A percentile compares a stretch with the other conserved stretches of the same genome.
These are phyloP conservation scores for Candida montana DNA, from an alignment of 805 yeast species.

Conservation along the genomic window DNA sequence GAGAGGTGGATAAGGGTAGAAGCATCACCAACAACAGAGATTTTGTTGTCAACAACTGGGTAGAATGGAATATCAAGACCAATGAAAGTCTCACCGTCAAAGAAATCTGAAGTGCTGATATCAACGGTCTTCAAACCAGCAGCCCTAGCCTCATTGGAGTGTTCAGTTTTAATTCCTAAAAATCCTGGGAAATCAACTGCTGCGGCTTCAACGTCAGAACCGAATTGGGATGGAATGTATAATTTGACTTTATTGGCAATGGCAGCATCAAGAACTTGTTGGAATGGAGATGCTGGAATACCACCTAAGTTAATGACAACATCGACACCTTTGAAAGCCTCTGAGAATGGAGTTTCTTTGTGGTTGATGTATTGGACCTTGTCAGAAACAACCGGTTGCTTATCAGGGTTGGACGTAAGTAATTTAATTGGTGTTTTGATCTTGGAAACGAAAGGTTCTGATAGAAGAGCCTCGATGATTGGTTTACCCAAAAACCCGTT, in stretches of 20 bases:
- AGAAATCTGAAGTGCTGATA: constrained; percentile 36
- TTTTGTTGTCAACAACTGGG: constrained; percentile 30
- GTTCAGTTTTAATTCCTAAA: constrained; percentile 29
- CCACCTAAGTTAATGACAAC: constrained; percentile 44
- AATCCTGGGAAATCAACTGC: constrained; percentile 31
- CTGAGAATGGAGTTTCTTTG: constrained; percentile 23
- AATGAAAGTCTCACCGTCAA: constrained; percentile 26
- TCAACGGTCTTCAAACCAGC: constrained; percentile 45
- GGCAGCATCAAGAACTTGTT: constrained; percentile 36
- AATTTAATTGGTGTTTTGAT: constrained; percentile 45
- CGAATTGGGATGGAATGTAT: constrained; percentile 60
- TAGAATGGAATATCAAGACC: constrained; percentile 25
- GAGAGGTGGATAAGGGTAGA: constrained; percentile 32
- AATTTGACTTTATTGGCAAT: constrained; percentile 40
- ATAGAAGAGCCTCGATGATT: constrained; percentile 38
- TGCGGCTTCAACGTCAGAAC: constrained; percentile 35
- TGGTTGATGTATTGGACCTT: constrained; percentile 16
- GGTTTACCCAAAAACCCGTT: constrained; percentile 50
- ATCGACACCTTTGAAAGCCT: constrained; percentile 42
- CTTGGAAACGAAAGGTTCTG: constrained; percentile 37
- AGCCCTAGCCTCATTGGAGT: constrained; percentile 34
- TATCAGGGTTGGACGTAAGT: constrained; percentile 29
- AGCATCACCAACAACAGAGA: constrained; percentile 35
- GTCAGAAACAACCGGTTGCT: constrained; percentile 15
- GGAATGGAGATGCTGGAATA: constrained; percentile 26